phyloP scores from a whole-genome alignment of 345 rosid species.

The Brassica cretica region DNA sequence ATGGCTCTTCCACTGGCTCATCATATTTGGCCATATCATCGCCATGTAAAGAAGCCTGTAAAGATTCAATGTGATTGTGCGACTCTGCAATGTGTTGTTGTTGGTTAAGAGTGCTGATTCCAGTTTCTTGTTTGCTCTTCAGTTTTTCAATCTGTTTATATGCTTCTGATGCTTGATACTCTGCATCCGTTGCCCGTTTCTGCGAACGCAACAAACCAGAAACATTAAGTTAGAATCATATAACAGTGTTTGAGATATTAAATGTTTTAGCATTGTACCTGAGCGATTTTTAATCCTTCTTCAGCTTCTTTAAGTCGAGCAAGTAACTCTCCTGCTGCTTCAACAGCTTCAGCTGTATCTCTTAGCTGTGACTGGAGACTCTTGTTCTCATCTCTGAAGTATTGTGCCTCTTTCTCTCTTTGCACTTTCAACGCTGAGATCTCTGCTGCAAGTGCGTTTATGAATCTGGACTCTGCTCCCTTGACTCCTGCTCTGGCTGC shows the following conservation, averaged over 20 bases:
- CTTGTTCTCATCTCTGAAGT: constrained; percentile 79
- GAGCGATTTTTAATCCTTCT: constrained; percentile 65
- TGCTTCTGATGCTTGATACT: constrained; percentile 57
- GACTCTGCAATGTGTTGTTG: constrained; percentile 50
- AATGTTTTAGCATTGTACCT: constrained; percentile 35
- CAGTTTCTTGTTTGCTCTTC: constrained; percentile 57
- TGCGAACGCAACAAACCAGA: constrained; percentile 30
- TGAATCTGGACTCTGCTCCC: constrained; percentile 81
- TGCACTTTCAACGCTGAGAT: constrained; percentile 80
- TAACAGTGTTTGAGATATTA: too few relatives aligned
- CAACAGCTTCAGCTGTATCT: constrained; percentile 97
- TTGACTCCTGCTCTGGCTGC: constrained; percentile 87
- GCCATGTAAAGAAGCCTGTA: constrained; percentile 32
- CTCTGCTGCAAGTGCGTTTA: constrained; percentile 90
- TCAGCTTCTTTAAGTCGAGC: constrained; percentile 94
- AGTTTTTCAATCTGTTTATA: constrained; percentile 55
- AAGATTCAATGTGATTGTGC: constrained; percentile 48
- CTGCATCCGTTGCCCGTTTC: constrained; percentile 70
- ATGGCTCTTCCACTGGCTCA: constrained; percentile 42
- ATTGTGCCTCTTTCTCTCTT: constrained; percentile 78
- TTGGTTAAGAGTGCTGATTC: constrained; percentile 40
- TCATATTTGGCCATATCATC: constrained; percentile 49
- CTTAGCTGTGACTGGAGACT: constrained; percentile 84
- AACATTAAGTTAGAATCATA: not conserved
- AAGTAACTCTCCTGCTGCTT: constrained; percentile 94